Conservation (phyloP, 768 basidiomycete species). For the Tylopilus felleus region DNA sequence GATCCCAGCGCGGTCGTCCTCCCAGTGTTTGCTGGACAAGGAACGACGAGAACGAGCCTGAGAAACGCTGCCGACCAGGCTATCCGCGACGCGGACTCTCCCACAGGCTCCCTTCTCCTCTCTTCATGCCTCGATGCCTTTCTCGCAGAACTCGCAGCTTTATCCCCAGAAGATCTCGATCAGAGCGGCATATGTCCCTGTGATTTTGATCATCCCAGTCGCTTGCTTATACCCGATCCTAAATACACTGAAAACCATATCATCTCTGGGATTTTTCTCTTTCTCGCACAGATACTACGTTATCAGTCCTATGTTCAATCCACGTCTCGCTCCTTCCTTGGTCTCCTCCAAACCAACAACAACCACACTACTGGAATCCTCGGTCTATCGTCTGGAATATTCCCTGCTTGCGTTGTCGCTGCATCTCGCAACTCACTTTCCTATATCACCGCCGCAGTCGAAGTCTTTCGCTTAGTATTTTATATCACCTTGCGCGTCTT, state of each 20-base stretch:
- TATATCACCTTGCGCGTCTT: conserved; percentile 49
- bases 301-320: conserved; percentile 45
- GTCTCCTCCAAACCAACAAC: conserved; percentile 34
- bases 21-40: conserved; percentile 60
- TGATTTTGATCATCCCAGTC: conserved; percentile 42
- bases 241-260: conserved; percentile 45
- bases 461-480: conserved; percentile 48
- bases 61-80: conserved; percentile 36
- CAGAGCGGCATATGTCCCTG: conserved; percentile 37
- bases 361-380: conserved; percentile 38
- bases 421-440: conserved; percentile 38
- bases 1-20: conserved; percentile 23
- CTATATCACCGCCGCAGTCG: conserved; percentile 43
- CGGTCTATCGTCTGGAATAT: conserved; percentile 57
- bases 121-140: conserved; percentile 51
- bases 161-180: conserved; percentile 38
- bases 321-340: conserved; percentile 20
- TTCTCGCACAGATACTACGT: conserved; percentile 50
- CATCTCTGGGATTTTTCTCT: conserved; percentile 45
- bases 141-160: conserved; percentile 43
- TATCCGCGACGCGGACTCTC: conserved; percentile 39
- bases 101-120: conserved; percentile 43
- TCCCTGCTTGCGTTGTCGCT: conserved; percentile 50
- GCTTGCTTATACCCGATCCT: conserved; percentile 38
- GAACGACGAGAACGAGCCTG: conserved; percentile 36